Conservation (phyloP, 306 rosid genomes). For the Medicago lupulina region DNA sequence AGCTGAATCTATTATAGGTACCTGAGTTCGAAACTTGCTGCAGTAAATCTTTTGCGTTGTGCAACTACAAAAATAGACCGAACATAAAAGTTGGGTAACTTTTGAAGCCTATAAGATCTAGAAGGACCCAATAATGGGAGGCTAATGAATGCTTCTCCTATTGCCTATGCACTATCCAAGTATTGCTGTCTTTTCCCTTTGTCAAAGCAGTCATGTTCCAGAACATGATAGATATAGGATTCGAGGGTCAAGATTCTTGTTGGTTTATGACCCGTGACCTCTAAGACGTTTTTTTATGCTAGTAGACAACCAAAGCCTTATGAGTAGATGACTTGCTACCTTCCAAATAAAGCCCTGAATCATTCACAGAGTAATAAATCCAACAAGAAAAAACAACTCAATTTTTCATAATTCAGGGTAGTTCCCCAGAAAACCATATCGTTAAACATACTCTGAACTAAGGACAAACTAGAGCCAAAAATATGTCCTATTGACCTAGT, state of each 20-base stretch:
- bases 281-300: constrained; percentile 33
- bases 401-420: constrained; percentile 19
- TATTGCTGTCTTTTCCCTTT: constrained; percentile 26
- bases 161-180: background rate
- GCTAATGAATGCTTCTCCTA: constrained; percentile 38
- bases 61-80: background rate
- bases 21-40: background rate
- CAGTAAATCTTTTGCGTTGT: background rate
- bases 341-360: constrained; percentile 44
- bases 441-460: too few species aligned
- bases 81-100: constrained; percentile 24
- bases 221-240: constrained; percentile 33
- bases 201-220: constrained; percentile 28
- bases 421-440: constrained; percentile 9
- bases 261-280: constrained; percentile 53
- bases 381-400: constrained; percentile 49
- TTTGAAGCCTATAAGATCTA: constrained; percentile 23
- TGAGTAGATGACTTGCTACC: constrained; percentile 40
- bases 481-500: background rate
- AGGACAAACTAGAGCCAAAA: too few species aligned
- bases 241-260: constrained; percentile 34
- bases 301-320: constrained; percentile 45
- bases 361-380: constrained; percentile 30
- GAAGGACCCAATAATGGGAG: constrained; percentile 39
- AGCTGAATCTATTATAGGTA: background rate